Percentiles rank a stretch among this genome's conserved stretches.
Conservation (phyloP, 768 basidiomycete species). For the Psilocybe cubensis region DNA sequence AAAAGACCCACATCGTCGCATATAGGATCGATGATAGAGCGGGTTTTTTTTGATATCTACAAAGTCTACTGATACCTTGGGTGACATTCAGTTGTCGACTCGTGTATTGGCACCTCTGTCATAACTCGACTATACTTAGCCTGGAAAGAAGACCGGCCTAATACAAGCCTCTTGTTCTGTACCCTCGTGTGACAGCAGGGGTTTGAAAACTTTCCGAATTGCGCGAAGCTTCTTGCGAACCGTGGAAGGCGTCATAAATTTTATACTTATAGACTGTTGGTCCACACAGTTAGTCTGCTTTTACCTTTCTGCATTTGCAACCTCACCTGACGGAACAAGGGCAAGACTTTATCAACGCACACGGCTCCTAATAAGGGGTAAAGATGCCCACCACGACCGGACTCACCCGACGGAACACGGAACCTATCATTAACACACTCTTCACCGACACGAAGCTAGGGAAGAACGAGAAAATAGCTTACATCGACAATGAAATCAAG, state of each 20-base stretch:
- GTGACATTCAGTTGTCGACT: background rate
- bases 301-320: background rate
- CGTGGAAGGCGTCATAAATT: background rate
- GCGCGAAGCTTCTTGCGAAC: slow-evolving; percentile 3
- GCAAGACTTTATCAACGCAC: background rate
- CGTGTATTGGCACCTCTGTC: background rate
- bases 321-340: background rate
- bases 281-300: background rate
- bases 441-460: slow-evolving; percentile 3
- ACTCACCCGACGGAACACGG: slow-evolving; percentile 8
- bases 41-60: background rate
- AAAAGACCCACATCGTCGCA: background rate
- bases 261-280: slow-evolving; percentile 14
- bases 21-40: background rate
- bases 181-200: background rate
- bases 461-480: slow-evolving; percentile 8
- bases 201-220: background rate
- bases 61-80: background rate
- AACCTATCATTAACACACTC: slow-evolving; percentile 26
- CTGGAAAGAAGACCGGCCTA: slow-evolving; percentile 4
- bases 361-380: background rate
- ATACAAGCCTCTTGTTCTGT: background rate
- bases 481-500: slow-evolving; percentile 22
- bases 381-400: background rate
- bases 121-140: slow-evolving; percentile 5